phyloP scores from a whole-genome alignment of 164 flowering plant genomes.

The Annona squamosa region DNA sequence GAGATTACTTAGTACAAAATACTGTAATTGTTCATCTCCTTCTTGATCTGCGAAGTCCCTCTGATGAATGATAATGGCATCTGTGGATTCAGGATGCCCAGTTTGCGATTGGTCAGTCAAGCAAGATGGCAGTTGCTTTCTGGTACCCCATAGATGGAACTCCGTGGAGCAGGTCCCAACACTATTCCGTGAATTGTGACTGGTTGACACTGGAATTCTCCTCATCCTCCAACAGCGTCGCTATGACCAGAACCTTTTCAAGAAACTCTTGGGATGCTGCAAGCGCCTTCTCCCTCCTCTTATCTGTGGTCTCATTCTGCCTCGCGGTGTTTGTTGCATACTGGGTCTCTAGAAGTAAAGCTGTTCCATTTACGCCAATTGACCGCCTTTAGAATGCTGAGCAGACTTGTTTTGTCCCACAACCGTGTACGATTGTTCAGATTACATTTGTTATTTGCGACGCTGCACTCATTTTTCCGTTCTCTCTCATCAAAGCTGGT shows the following conservation, averaged over 20 bases:
- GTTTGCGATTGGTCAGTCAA: slow-evolving; percentile 61
- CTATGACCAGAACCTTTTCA: slow-evolving; percentile 16
- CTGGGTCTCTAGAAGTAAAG: slow-evolving; percentile 31
- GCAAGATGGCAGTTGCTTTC: slow-evolving; percentile 76
- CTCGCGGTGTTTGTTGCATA: slow-evolving; percentile 56
- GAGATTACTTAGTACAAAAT: neutral
- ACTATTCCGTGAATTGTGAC: slow-evolving; percentile 74
- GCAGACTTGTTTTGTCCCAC: neutral
- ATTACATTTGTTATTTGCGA: neutral
- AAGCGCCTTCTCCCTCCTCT: slow-evolving; percentile 58
- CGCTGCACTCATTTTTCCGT: neutral
- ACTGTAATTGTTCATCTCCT: neutral
- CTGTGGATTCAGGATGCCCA: slow-evolving; percentile 70
- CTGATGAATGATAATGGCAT: slow-evolving; percentile 1
- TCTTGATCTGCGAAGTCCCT: neutral
- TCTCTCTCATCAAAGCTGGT: neutral
- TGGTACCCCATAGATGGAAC: slow-evolving; percentile 85
- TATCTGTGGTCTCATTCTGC: slow-evolving; percentile 62
- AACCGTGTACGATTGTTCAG: neutral
- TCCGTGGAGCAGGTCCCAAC: slow-evolving; percentile 90
- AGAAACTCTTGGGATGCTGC: slow-evolving; percentile 48
- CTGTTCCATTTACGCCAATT: slow-evolving; percentile 54
- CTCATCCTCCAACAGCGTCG: slow-evolving; percentile 20
- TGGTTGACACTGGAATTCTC: slow-evolving; percentile 71
- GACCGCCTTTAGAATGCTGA: slow-evolving; percentile 31